A percentile compares a stretch with the other conserved stretches of the same genome.
These are phyloP conservation scores for Crotalaria pallida DNA, from an alignment of 306 rosid genomes.

Conservation along the genomic window DNA sequence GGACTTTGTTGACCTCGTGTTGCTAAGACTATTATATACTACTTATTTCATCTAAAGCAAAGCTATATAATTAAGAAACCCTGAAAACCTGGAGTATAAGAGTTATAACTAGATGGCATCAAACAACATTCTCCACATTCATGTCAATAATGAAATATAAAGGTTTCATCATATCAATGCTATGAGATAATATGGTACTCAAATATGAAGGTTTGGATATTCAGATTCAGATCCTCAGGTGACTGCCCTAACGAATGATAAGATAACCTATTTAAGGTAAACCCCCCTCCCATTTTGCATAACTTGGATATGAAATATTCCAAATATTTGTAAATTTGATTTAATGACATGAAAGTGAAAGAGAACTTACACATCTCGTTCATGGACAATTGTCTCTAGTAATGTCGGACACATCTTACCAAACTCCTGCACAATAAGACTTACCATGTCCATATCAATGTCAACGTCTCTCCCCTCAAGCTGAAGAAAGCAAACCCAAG, in stretches of 20 bases:
- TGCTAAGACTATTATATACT: background rate
- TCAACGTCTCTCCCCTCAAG: conserved; percentile 42
- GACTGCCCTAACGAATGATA: background rate
- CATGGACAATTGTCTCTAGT: conserved; percentile 54
- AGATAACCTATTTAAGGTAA: no score
- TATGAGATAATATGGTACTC: background rate
- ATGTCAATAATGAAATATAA: background rate
- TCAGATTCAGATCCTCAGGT: background rate
- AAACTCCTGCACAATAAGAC: conserved; percentile 47
- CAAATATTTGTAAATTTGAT: background rate
- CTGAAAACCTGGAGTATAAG: background rate
- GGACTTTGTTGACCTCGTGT: background rate
- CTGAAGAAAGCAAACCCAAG: conserved; percentile 24
- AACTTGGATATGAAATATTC: background rate
- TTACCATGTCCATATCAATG: conserved; percentile 42
- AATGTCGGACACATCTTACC: conserved; percentile 53
- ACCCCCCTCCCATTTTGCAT: background rate
- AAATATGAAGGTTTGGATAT: background rate
- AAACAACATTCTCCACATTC: background rate
- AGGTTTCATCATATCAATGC: background rate
- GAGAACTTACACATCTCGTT: conserved; percentile 54
- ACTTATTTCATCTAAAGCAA: background rate
- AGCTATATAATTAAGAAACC: background rate
- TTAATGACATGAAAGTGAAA: background rate
- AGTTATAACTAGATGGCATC: background rate